phyloP scores from a whole-genome alignment of 495 filamentous ascomycete genomes.

The Hyaloscypha bicolor region DNA sequence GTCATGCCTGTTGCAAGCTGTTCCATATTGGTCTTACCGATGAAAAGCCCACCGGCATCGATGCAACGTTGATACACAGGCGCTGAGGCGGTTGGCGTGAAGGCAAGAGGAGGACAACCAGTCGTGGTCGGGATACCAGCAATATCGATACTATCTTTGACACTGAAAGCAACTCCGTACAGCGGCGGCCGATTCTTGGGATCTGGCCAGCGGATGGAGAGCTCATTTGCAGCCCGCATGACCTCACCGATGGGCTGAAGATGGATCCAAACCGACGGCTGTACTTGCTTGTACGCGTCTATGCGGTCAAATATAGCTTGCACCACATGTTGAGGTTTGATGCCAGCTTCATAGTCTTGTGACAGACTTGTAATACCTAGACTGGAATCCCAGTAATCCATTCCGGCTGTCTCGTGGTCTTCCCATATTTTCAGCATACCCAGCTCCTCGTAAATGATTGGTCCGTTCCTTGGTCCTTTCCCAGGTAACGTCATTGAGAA shows the following conservation, averaged over 20 bases:
- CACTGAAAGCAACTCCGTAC: slow-evolving; percentile 59
- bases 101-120: slow-evolving; percentile 28
- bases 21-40: slow-evolving; percentile 60
- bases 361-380: slow-evolving; percentile 26
- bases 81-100: slow-evolving; percentile 18
- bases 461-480: background rate
- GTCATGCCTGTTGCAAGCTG: slow-evolving; percentile 57
- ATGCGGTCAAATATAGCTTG: slow-evolving; percentile 30
- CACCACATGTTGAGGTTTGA: slow-evolving; percentile 26
- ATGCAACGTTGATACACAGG: slow-evolving; percentile 26
- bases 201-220: slow-evolving; percentile 26
- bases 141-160: slow-evolving; percentile 56
- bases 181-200: slow-evolving; percentile 20
- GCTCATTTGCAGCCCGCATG: slow-evolving; percentile 18
- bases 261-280: slow-evolving; percentile 31
- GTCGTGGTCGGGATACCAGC: slow-evolving; percentile 25
- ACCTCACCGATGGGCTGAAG: slow-evolving; percentile 26
- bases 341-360: slow-evolving; percentile 30
- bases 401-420: slow-evolving; percentile 1
- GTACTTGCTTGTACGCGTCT: slow-evolving; percentile 28
- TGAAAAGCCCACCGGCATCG: slow-evolving; percentile 46
- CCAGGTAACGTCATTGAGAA: slow-evolving; percentile 19
- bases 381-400: slow-evolving; percentile 32
- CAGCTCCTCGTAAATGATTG: slow-evolving; percentile 22
- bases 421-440: slow-evolving; percentile 24